Conservation (phyloP, 2,329 filamentous ascomycete genomes). For the Colletotrichum somersetense region DNA sequence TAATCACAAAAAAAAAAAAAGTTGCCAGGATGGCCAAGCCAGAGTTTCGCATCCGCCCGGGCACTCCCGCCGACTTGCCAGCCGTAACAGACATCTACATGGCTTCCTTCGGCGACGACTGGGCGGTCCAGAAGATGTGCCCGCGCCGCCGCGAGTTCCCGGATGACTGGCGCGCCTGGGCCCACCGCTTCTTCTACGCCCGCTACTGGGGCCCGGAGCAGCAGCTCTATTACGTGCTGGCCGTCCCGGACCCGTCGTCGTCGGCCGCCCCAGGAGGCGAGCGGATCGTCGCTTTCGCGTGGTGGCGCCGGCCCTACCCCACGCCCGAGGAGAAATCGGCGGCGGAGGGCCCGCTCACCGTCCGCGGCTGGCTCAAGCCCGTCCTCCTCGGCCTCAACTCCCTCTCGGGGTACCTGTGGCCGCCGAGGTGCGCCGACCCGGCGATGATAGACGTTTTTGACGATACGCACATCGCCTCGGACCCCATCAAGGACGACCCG, state of each 20-base stretch:
- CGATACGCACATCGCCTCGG: slow-evolving; percentile 46
- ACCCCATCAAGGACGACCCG: slow-evolving; percentile 45
- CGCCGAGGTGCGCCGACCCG: slow-evolving; percentile 44
- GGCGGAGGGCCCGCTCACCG: slow-evolving; percentile 35
- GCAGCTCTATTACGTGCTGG: slow-evolving; percentile 47
- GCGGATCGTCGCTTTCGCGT: slow-evolving; percentile 49
- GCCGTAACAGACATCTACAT: slow-evolving; percentile 47
- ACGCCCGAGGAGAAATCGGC: slow-evolving; percentile 29
- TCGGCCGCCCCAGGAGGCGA: slow-evolving; percentile 1
- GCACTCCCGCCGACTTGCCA: slow-evolving; percentile 48
- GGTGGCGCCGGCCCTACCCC: slow-evolving; percentile 49
- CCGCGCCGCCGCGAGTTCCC: slow-evolving; percentile 46
- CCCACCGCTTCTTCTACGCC: slow-evolving; percentile 47
- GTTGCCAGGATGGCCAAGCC: slow-evolving; percentile 31
- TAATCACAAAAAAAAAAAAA: background rate
- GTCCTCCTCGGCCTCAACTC: slow-evolving; percentile 45
- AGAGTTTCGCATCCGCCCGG: slow-evolving; percentile 49
- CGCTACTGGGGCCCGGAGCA: slow-evolving; percentile 51
- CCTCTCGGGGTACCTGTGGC: slow-evolving; percentile 47
- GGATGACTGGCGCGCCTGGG: slow-evolving; percentile 42
- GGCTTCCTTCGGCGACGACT: slow-evolving; percentile 48
- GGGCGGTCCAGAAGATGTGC: slow-evolving; percentile 50
- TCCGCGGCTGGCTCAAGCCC: slow-evolving; percentile 48
- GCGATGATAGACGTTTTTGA: slow-evolving; percentile 45
- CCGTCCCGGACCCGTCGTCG: slow-evolving; percentile 44